phyloP scores from a whole-genome alignment of 2,329 filamentous ascomycete genomes.

The Fusarium heterosporum region DNA sequence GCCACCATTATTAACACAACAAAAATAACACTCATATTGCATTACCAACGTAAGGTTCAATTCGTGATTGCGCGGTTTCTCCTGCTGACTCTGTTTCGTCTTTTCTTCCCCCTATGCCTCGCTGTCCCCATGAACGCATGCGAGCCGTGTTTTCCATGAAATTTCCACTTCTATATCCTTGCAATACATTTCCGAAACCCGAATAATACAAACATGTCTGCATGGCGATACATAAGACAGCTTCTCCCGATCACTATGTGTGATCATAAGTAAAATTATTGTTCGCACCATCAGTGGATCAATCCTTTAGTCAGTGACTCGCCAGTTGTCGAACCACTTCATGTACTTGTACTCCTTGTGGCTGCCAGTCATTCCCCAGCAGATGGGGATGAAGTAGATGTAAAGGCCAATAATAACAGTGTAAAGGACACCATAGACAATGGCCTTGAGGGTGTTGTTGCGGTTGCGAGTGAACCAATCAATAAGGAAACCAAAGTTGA shows the following conservation, averaged over 20 bases:
- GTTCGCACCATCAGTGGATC: conserved; percentile 11
- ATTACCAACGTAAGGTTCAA: conserved; percentile 47
- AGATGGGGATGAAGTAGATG: conserved; percentile 90
- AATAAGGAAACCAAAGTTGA: conserved; percentile 86
- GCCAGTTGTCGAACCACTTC: conserved; percentile 93
- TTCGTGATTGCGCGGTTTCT: conserved; percentile 39
- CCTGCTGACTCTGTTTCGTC: conserved; percentile 36
- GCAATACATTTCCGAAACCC: conserved; percentile 29
- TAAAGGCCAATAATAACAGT: conserved; percentile 82
- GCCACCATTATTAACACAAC: conserved; percentile 33
- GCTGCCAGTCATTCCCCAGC: conserved; percentile 92
- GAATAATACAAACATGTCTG: conserved; percentile 31
- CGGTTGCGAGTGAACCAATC: conserved; percentile 84
- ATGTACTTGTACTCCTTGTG: conserved; percentile 89
- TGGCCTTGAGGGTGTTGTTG: conserved; percentile 71
- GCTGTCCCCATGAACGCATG: conserved; percentile 39
- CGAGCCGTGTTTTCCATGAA: conserved; percentile 39
- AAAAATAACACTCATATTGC: conserved; percentile 46
- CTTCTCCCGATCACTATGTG: conserved; percentile 27
- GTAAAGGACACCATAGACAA: conserved; percentile 81
- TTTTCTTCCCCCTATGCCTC: conserved; percentile 38
- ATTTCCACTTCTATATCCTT: conserved; percentile 40
- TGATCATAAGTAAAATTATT: conserved; percentile 21
- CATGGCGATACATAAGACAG: conserved; percentile 27
- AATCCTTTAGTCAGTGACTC: conserved; percentile 72